Conservation (phyloP, 768 basidiomycete genomes). For the Bullera alba region DNA sequence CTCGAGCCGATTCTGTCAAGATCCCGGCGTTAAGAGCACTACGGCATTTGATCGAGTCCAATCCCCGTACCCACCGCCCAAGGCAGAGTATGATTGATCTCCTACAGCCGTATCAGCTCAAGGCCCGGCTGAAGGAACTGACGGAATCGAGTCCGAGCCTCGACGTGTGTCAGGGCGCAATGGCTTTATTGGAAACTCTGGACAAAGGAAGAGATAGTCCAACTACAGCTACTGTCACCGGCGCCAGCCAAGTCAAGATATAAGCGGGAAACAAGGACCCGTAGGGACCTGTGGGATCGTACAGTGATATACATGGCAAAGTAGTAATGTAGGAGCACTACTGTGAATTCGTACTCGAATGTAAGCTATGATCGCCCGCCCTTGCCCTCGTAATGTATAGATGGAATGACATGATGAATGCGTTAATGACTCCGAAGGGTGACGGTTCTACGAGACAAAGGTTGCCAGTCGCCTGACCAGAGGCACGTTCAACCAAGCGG, state of each 20-base stretch:
- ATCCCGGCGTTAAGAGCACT: constrained; percentile 21
- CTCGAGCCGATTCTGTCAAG: constrained; percentile 17
- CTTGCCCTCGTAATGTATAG: background rate
- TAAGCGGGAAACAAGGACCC: too few relatives aligned
- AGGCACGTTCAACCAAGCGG: constrained; percentile 39
- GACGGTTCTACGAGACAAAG: constrained; percentile 22
- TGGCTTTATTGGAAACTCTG: constrained; percentile 21
- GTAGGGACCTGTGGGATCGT: too few relatives aligned
- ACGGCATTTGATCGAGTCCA: constrained; percentile 31
- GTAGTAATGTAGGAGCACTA: too few relatives aligned
- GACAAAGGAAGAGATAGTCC: constrained; percentile 20
- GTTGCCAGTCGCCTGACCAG: constrained; percentile 36
- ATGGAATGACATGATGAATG: background rate
- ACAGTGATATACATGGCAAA: too few relatives aligned
- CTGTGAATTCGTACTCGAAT: too few relatives aligned
- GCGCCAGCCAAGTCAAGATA: too few relatives aligned
- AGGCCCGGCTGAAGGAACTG: constrained; percentile 17
- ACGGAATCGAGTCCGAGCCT: constrained; percentile 10
- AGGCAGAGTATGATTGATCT: constrained; percentile 28
- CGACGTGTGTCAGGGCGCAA: constrained; percentile 20
- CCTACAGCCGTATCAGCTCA: constrained; percentile 33
- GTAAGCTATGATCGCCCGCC: too few relatives aligned
- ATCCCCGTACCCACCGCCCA: constrained; percentile 21
- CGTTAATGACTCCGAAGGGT: background rate
- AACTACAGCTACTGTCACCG: too few relatives aligned